Base-by-base conservation (phyloP, 176 grass and related monocot genomes). In the Oryza glaberrima region DNA sequence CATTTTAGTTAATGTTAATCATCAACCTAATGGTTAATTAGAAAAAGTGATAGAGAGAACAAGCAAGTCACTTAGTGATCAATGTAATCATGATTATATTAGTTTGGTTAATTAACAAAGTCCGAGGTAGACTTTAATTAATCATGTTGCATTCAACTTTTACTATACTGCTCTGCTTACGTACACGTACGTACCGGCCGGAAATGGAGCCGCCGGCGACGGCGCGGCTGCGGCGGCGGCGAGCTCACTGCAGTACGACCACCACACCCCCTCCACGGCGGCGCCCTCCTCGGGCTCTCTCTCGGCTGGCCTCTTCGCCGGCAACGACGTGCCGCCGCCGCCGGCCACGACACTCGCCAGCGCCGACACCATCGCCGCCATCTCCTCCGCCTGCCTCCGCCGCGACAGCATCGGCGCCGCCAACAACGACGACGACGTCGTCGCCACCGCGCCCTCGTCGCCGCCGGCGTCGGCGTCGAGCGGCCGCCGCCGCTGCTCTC, bases 311-410 rank as follows among this genome's bases (percentile, higher is more conserved):
- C 64, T 81, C 84, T 81, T 91, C 61, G 13, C 20, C 7, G 63
- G 9, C 67, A 65, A 17, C 47, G 12, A 17, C 77, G 20, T 2
- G 47, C 32, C 9, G 44, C 9, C 41, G 1, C 64, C 79, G 6
- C 93, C 83, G 0, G 90, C 70, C 10, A 92, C 79, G 10, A 95
- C 93, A 11, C 60, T 81, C 0, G 88, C 64, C 40, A 95, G 75
- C 20, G 93, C 90, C 4, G 86, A 85, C 15, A 95, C 93, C 88
- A 95, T 95, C 17, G 56, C 12, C 9, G 71, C 58, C 71, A 80
- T 90, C 88, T 95, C 93, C 61, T 34, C 56, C 35, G 41, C 87
- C 28, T 83, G 81, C 19, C 85, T 71, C 34, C 81, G 17, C 19
- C 44, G 54, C n/a, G 84, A 85, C 75, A 93, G 20, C 77, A 93